Conservation (phyloP, 108 stramenopile genomes). For the Nitzschia inconspicua region DNA sequence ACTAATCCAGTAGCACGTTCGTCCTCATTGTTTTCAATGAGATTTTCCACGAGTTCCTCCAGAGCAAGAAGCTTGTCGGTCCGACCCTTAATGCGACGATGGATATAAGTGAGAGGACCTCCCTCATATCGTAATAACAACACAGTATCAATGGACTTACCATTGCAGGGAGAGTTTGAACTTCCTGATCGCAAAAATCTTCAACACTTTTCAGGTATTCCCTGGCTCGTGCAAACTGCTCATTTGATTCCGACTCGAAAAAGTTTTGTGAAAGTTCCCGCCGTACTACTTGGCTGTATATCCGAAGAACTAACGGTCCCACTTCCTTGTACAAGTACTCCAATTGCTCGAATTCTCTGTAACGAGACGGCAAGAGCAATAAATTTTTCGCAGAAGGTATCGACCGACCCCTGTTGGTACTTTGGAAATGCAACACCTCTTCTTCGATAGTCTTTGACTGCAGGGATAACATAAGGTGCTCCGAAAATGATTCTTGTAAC, state of each 20-base stretch:
- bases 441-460: constrained; percentile 5
- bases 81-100: constrained; percentile 14
- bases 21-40: constrained; percentile 19
- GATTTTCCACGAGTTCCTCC: constrained; percentile 31
- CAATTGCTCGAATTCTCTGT: constrained; percentile 51
- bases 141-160: background rate
- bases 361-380: constrained; percentile 27
- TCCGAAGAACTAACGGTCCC: constrained; percentile 31
- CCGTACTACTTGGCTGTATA: constrained; percentile 29
- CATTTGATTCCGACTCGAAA: constrained; percentile 42
- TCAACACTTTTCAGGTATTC: constrained; percentile 26
- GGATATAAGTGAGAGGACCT: background rate
- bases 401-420: constrained; percentile 2
- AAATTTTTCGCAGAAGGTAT: constrained; percentile 31
- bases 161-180: background rate
- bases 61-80: constrained; percentile 46
- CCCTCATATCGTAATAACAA: no score
- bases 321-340: constrained; percentile 42
- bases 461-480: background rate
- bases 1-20: constrained; percentile 43
- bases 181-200: constrained; percentile 23
- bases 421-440: background rate
- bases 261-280: constrained; percentile 41
- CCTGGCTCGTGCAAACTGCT: constrained; percentile 29
- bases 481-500: background rate